phyloP scores from a whole-genome alignment of 2,329 filamentous ascomycete genomes.

The Nemania sp. region DNA sequence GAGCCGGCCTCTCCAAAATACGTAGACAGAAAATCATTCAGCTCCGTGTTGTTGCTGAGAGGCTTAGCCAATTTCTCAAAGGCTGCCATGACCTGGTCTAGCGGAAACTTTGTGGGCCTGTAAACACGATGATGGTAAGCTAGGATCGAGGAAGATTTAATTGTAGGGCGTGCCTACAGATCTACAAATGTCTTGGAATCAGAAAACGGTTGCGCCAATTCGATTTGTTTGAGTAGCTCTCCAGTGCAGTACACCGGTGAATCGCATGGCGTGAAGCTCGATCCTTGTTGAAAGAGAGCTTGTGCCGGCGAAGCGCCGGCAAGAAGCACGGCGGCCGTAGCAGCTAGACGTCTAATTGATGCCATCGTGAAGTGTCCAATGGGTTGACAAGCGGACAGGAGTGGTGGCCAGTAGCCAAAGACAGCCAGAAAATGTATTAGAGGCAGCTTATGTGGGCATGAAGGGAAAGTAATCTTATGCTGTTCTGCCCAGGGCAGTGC shows the following conservation, averaged over 20 bases:
- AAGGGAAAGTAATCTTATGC: too few species aligned
- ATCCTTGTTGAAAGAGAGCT: constrained; percentile 63
- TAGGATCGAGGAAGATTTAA: not conserved
- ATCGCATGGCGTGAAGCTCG: constrained; percentile 65
- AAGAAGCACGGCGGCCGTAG: constrained; percentile 24
- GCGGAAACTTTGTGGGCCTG: constrained; percentile 61
- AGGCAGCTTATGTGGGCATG: not conserved
- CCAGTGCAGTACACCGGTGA: constrained; percentile 70
- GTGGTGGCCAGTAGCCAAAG: not conserved
- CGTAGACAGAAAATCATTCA: constrained; percentile 62
- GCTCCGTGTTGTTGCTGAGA: constrained; percentile 63
- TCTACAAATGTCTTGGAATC: constrained; percentile 75
- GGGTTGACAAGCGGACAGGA: not conserved
- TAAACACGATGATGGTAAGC: constrained; percentile 20
- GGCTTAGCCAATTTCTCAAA: constrained; percentile 64
- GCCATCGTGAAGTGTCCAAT: constrained; percentile 3
- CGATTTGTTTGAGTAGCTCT: constrained; percentile 62
- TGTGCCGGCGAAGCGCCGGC: constrained; percentile 32
- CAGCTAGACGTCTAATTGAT: constrained; percentile 14
- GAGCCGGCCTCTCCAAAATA: constrained; percentile 67
- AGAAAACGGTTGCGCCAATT: constrained; percentile 64
- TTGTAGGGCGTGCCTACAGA: constrained; percentile 53
- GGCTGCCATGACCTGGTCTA: constrained; percentile 63
- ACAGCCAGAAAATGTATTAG: not conserved
- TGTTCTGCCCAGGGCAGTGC: too few species aligned